Conservation (phyloP, 805 yeast species). For the Candida vartiovaarae region DNA sequence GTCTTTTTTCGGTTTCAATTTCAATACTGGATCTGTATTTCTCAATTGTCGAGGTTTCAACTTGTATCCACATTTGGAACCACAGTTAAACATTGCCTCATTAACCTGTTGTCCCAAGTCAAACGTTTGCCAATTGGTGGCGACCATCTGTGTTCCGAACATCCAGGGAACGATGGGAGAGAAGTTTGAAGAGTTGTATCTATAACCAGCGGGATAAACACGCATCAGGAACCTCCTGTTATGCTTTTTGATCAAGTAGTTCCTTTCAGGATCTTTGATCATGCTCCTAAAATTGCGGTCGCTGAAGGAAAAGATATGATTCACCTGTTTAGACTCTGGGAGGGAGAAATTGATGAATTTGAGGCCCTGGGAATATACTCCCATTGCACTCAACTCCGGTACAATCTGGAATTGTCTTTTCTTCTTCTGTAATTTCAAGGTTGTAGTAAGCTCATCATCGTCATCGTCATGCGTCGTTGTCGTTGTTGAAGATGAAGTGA, state of each 20-base stretch:
- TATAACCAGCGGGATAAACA: conserved; percentile 75
- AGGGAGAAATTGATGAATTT: conserved; percentile 77
- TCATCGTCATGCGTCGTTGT: conserved; percentile 9
- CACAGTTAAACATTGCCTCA: conserved; percentile 67
- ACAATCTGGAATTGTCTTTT: conserved; percentile 22
- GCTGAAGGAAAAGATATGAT: conserved; percentile 83
- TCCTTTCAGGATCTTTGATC: conserved; percentile 52
- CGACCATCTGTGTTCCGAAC: conserved; percentile 88
- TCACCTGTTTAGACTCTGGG: conserved; percentile 73
- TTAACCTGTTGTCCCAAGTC: conserved; percentile 87
- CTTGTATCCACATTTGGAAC: conserved; percentile 63
- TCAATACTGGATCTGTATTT: conserved; percentile 18
- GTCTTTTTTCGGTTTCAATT: conserved; percentile 8
- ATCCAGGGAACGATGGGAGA: conserved; percentile 77
- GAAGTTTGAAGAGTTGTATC: conserved; percentile 76
- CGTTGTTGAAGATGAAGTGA: conserved; percentile 12
- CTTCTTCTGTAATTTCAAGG: conserved; percentile 3
- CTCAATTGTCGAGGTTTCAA: conserved; percentile 55
- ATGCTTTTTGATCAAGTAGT: conserved; percentile 60
- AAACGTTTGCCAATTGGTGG: conserved; percentile 93
- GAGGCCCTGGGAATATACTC: conserved; percentile 57
- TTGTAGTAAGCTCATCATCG: conserved; percentile 32
- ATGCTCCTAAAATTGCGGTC: conserved; percentile 63
- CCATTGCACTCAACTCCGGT: conserved; percentile 49
- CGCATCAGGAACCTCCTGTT: conserved; percentile 72